phyloP scores from a whole-genome alignment of 2,329 filamentous ascomycete species.

The Trichoderma polysporum region DNA sequence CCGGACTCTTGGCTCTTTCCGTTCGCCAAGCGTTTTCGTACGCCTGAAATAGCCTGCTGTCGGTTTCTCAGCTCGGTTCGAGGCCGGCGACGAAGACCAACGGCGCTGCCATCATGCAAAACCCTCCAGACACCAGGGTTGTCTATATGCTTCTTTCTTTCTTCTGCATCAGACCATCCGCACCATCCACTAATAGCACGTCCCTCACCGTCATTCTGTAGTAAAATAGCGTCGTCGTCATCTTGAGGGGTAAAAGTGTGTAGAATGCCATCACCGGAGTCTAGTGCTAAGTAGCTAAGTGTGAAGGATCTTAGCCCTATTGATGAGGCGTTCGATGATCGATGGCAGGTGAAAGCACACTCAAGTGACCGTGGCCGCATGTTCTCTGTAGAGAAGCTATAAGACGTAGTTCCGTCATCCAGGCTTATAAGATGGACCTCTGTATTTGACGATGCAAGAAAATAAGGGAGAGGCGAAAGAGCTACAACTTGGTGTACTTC shows the following conservation, averaged over 20 bases:
- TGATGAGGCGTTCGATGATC: slow-evolving; percentile 50
- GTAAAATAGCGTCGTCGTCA: slow-evolving; percentile 57
- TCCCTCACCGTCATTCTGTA: slow-evolving; percentile 42
- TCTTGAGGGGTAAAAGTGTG: slow-evolving; percentile 60
- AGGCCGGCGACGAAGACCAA: slow-evolving; percentile 58
- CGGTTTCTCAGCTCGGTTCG: slow-evolving; percentile 23
- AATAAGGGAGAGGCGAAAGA: slow-evolving; percentile 56
- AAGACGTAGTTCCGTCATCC: slow-evolving; percentile 48
- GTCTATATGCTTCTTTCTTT: slow-evolving; percentile 53
- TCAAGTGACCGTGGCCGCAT: slow-evolving; percentile 61
- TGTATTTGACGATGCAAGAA: slow-evolving; percentile 58
- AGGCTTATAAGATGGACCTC: slow-evolving; percentile 59
- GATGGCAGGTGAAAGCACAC: slow-evolving; percentile 51
- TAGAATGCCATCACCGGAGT: slow-evolving; percentile 62
- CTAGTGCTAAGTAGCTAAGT: slow-evolving; percentile 60
- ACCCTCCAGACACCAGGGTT: slow-evolving; percentile 66
- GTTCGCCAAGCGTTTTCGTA: slow-evolving; percentile 34
- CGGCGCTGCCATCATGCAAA: slow-evolving; percentile 57
- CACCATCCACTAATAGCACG: slow-evolving; percentile 45
- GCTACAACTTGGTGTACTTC: slow-evolving; percentile 55
- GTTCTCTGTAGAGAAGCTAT: slow-evolving; percentile 59
- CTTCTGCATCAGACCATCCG: slow-evolving; percentile 51
- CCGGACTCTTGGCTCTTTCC: slow-evolving; percentile 25
- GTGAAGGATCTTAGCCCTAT: slow-evolving; percentile 62
- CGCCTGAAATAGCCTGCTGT: slow-evolving; percentile 25